These are phyloP conservation scores for Wallacemonas collosoma DNA, from an alignment of 208 protist species.

Conservation along the genomic window DNA sequence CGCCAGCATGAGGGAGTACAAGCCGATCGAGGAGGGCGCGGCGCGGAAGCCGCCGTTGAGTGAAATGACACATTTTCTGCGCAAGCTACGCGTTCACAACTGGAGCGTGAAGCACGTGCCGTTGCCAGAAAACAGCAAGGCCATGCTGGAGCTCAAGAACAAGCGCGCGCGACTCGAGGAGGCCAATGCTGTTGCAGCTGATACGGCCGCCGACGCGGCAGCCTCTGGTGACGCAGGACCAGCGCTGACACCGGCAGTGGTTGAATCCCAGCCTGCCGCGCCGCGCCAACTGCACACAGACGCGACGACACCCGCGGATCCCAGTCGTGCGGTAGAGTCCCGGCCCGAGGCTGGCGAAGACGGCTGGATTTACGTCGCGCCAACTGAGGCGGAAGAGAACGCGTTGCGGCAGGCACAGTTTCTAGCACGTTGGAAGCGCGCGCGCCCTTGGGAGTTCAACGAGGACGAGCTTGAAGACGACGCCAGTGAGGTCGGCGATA, in stretches of 20 bases:
- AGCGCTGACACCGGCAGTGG: no score
- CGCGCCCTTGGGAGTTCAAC: slow-evolving; percentile 46
- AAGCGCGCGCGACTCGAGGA: slow-evolving; percentile 17
- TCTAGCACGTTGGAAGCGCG: slow-evolving; percentile 33
- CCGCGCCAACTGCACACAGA: no score
- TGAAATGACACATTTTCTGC: slow-evolving; percentile 82
- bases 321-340: not conserved
- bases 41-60: slow-evolving; percentile 23
- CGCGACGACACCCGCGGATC: no score
- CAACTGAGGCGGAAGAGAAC: slow-evolving; percentile 33
- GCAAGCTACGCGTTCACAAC: slow-evolving; percentile 79
- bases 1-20: slow-evolving; percentile 56
- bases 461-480: slow-evolving; percentile 14
- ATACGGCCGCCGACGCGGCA: not conserved
- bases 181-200: not conserved
- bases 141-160: slow-evolving; percentile 39
- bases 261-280: no score
- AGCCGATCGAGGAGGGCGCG: slow-evolving; percentile 21
- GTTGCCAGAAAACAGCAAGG: slow-evolving; percentile 36
- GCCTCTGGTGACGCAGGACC: no score
- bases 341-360: slow-evolving; percentile 45
- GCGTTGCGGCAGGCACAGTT: slow-evolving; percentile 44
- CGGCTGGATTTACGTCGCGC: slow-evolving; percentile 71
- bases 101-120: slow-evolving; percentile 52
- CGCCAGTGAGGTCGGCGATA: slow-evolving; percentile 15